Base-by-base conservation (phyloP, 441 rosid species). In the Lepidium campestre region DNA sequence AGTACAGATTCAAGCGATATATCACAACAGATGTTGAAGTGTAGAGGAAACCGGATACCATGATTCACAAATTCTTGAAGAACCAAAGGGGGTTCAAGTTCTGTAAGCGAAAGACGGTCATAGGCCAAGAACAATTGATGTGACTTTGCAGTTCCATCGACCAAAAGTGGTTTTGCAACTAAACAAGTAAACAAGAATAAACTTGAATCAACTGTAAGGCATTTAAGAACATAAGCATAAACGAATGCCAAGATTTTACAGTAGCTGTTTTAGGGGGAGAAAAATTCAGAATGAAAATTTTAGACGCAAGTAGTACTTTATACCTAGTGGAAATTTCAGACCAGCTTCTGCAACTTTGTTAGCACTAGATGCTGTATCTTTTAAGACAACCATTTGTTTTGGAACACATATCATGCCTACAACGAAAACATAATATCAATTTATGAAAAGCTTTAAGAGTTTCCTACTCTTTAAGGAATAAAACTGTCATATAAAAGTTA, bases 51-150 rank as follows among this genome's bases (percentile, higher is more conserved):
- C 11, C 6, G 15, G 10, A 34, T 73, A 73, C 77, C 77, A 68
- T 91, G 98, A 80, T 89, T 89, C 9, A 92, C 90, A 79, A 89
- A 89, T 85, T 91, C 98, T 79, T 91, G 98, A 37, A 91, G 78
- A 40, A 91, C 87, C 74, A 89, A 35, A 17, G 96, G 98, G 13
- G 96, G 93, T 58, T 89, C 91, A 49, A 91, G 94, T 78, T 86
- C 79, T 32, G 86, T 71, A 49, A 89, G 88, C 34, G 96, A 87
- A 57, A 31, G 78, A 56, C 67, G 76, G 80, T 91, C 93, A 64
- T 86, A 85, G 7, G 78, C 63, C 48, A 73, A 7, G 45, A 27
- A 60, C 56, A 66, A 29, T 42, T 52, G 65, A 52, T 89, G 98
- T 8, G 98, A 89, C 82, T 86, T 91, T 50, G 93, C 77, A 69